A percentile compares a stretch with the other conserved stretches of the same genome.
Evolutionary conservation across 1,284 basidiomycete species (phyloP).

Genomic region (Trichosporon coremiiforme): DNA sequence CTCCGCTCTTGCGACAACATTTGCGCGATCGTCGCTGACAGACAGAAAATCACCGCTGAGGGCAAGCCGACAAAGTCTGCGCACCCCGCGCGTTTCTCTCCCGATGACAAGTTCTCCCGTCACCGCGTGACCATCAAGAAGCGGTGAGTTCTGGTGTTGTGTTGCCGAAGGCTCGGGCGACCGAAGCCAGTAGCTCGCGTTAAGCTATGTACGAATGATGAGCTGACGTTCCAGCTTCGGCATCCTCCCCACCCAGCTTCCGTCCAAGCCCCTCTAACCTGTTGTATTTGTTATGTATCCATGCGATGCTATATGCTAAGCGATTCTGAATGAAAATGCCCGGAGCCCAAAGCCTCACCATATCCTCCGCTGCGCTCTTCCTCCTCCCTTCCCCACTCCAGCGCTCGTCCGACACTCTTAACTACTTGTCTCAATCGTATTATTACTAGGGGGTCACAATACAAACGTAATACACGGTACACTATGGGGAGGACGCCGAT

Average conservation of each 20-base stretch:
- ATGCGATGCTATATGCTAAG: slow-evolving; percentile 18
- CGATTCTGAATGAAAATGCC: slow-evolving; percentile 14
- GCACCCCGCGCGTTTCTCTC: slow-evolving; percentile 94
- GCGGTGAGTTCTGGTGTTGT: slow-evolving; percentile 60
- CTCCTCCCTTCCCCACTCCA: not conserved
- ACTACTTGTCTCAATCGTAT: not conserved
- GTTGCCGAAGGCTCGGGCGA: too few relatives aligned
- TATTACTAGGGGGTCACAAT: slow-evolving; percentile 10
- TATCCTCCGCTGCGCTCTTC: not conserved
- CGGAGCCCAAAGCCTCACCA: not conserved
- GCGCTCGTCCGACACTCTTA: not conserved
- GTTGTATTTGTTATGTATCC: slow-evolving; percentile 16
- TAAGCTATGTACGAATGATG: not conserved
- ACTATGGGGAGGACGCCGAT: not conserved
- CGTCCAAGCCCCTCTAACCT: slow-evolving; percentile 76
- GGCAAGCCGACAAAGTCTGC: slow-evolving; percentile 89
- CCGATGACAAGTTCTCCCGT: slow-evolving; percentile 95
- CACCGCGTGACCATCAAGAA: slow-evolving; percentile 95
- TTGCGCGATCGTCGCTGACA: not conserved
- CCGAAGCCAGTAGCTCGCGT: not conserved
- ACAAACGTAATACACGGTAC: slow-evolving; percentile 18
- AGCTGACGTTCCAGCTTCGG: slow-evolving; percentile 60
- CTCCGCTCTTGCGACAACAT: too few relatives aligned
- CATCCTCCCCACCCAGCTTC: slow-evolving; percentile 85
- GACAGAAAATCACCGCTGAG: slow-evolving; percentile 75